Conservation (phyloP, 176 grass and related monocot species). For the Puya raimondii region DNA sequence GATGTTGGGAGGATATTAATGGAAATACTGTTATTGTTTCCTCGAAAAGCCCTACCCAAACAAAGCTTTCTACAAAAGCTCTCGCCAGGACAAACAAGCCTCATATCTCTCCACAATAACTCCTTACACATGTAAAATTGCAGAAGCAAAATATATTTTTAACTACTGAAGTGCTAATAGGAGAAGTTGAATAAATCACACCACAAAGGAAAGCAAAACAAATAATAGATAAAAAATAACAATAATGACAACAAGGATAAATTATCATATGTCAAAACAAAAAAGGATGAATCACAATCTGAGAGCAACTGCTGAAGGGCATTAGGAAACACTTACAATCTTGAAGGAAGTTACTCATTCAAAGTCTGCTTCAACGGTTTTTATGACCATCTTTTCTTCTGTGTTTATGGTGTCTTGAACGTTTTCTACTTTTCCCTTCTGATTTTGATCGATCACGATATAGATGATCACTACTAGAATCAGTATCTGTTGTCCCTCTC, state of each 20-base stretch:
- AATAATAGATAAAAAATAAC: no score
- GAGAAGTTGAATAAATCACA: background rate
- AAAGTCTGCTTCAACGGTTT: slow-evolving; percentile 10
- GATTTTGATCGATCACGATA: slow-evolving; percentile 30
- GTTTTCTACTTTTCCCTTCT: slow-evolving; percentile 50
- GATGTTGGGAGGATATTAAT: no score
- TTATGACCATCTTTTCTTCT: slow-evolving; percentile 30
- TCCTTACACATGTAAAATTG: background rate
- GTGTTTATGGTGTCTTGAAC: slow-evolving; percentile 37
- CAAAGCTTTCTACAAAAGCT: background rate
- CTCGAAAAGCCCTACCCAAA: background rate
- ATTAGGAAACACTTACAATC: background rate
- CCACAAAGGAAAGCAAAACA: no score
- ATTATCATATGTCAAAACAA: no score
- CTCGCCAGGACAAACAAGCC: no score
- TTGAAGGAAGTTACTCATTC: background rate
- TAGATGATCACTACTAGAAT: slow-evolving; percentile 48
- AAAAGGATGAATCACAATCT: no score
- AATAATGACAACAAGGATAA: no score
- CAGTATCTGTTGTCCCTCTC: slow-evolving; percentile 24
- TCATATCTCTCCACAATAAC: background rate
- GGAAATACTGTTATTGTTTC: background rate
- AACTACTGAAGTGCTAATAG: background rate
- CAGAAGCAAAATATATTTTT: background rate
- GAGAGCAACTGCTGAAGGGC: no score